phyloP scores from a whole-genome alignment of 257 asterid genomes.

The Solanum chmielewskii region DNA sequence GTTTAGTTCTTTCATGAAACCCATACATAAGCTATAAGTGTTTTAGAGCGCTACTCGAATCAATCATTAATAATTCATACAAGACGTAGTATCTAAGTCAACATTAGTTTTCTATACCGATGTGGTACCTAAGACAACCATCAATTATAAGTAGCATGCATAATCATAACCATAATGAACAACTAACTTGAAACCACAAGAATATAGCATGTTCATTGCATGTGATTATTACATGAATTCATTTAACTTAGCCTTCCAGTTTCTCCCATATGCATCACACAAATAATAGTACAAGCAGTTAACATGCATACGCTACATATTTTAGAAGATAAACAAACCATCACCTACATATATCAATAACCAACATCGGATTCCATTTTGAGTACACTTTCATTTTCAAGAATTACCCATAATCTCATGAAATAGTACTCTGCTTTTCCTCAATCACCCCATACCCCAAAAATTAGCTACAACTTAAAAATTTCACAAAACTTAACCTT shows the following conservation, averaged over 20 bases:
- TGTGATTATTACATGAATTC: not conserved
- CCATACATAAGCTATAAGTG: not conserved
- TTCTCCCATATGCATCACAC: not conserved
- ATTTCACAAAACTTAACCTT: not conserved
- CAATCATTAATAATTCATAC: too few species aligned
- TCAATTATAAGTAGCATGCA: not conserved
- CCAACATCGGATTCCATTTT: not conserved
- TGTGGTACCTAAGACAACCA: not conserved
- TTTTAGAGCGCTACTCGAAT: not conserved
- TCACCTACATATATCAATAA: not conserved
- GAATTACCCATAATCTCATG: not conserved
- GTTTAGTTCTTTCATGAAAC: not conserved
- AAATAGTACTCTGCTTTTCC: not conserved
- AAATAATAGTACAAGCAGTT: too few species aligned
- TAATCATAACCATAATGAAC: not conserved
- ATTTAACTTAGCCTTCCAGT: not conserved
- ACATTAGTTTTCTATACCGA: not conserved
- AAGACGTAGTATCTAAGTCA: not conserved
- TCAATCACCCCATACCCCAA: not conserved
- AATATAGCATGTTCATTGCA: not conserved
- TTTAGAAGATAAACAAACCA: not conserved
- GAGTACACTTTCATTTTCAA: not conserved
- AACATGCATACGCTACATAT: not conserved
- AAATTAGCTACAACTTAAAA: not conserved
- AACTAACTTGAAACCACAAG: not conserved